Conservation (phyloP, 2,329 filamentous ascomycete genomes). For the Clarireedia homoeocarpa region DNA sequence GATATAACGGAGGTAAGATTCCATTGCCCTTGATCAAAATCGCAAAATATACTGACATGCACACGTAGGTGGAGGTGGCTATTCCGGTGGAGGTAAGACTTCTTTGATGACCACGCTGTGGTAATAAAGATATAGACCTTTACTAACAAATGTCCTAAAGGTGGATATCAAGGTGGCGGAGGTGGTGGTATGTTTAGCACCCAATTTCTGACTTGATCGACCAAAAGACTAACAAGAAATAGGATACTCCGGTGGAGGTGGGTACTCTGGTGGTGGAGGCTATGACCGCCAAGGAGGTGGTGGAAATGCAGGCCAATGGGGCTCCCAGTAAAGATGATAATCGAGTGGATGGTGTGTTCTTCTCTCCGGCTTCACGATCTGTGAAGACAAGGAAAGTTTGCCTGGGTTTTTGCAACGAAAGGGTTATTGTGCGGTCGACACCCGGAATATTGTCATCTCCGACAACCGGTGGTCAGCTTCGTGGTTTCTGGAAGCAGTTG, state of each 20-base stretch:
- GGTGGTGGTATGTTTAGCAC: constrained; percentile 8
- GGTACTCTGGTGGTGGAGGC: constrained; percentile 2
- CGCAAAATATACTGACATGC: not conserved
- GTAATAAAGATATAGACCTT: not conserved
- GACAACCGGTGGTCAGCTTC: constrained; percentile 20
- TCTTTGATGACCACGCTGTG: constrained; percentile 4
- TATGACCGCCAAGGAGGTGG: not conserved
- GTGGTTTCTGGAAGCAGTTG: constrained; percentile 29
- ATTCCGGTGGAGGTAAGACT: constrained; percentile 20
- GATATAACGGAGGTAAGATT: constrained; percentile 9
- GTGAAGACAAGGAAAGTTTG: constrained; percentile 26
- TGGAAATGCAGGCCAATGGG: constrained; percentile 8
- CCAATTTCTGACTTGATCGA: not conserved
- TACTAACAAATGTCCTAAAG: constrained; percentile 9
- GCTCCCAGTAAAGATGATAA: constrained; percentile 1
- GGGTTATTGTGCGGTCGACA: constrained; percentile 28
- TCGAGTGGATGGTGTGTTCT: not conserved
- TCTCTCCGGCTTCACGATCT: constrained; percentile 1
- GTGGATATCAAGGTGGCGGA: constrained; percentile 6
- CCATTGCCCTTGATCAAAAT: not conserved
- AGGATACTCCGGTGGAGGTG: constrained; percentile 1
- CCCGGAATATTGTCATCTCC: constrained; percentile 16
- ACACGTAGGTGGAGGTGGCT: constrained; percentile 3
- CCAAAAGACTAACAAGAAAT: not conserved
- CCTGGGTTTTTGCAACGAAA: constrained; percentile 26